These are phyloP conservation scores for Coriolopsis trogii DNA, from an alignment of 1,284 basidiomycete genomes.

Conservation along the genomic window DNA sequence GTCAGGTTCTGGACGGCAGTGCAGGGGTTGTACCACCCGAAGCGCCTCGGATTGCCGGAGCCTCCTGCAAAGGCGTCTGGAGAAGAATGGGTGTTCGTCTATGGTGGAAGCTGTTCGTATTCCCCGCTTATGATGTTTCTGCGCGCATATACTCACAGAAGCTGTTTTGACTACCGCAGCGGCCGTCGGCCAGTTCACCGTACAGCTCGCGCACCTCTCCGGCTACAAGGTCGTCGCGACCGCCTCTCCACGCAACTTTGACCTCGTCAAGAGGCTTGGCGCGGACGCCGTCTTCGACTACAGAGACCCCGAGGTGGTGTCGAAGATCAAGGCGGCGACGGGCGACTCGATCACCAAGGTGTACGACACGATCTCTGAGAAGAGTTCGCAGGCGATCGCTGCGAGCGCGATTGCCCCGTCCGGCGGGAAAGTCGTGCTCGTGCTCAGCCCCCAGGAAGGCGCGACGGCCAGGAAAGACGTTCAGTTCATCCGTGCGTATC, in stretches of 20 bases:
- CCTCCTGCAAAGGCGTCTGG: conserved; percentile 22
- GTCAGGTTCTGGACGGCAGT: conserved; percentile 37
- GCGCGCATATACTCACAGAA: not conserved
- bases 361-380: conserved; percentile 25
- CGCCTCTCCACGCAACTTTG: conserved; percentile 41
- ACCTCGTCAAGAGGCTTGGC: conserved; percentile 41
- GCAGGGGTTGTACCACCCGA: conserved; percentile 37
- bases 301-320: conserved; percentile 22
- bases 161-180: conserved; percentile 7
- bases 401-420: conserved; percentile 19
- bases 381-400: conserved; percentile 19
- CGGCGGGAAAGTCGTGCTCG: conserved; percentile 21
- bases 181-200: conserved; percentile 45
- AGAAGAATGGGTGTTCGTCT: conserved; percentile 33
- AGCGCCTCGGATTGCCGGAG: conserved; percentile 28
- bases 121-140: not conserved
- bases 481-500: conserved; percentile 2
- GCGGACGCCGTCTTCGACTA: conserved; percentile 43
- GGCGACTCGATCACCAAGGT: conserved; percentile 20
- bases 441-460: not conserved
- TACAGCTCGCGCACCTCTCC: conserved; percentile 44
- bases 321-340: conserved; percentile 25
- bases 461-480: conserved; percentile 10
- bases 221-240: conserved; percentile 46
- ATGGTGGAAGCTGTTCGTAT: conserved; percentile 34